Conservation (phyloP, 805 yeast genomes). For the Candida boidinii region DNA sequence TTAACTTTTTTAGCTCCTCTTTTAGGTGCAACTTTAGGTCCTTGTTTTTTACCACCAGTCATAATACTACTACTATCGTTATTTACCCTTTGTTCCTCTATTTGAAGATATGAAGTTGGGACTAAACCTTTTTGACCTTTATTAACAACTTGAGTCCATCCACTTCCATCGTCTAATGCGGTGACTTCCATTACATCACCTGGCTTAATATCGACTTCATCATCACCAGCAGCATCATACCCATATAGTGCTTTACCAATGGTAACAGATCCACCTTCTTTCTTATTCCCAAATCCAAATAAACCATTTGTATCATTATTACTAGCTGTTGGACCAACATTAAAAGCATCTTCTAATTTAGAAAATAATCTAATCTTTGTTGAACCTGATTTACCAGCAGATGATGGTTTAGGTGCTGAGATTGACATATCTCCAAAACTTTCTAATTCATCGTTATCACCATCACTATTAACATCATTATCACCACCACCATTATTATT, state of each 20-base stretch:
- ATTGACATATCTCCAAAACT: no score
- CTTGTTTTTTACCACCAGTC: slow-evolving; percentile 32
- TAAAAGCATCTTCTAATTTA: no score
- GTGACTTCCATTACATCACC: slow-evolving; percentile 57
- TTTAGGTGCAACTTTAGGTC: slow-evolving; percentile 77
- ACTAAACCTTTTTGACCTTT: slow-evolving; percentile 60
- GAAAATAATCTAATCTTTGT: no score
- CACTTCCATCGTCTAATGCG: slow-evolving; percentile 78
- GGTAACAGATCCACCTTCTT: not conserved
- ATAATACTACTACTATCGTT: slow-evolving; percentile 4
- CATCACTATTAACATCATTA: slow-evolving; percentile 8
- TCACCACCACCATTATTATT: slow-evolving; percentile 1
- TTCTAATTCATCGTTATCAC: slow-evolving; percentile 14
- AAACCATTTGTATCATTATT: no score
- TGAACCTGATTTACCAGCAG: no score
- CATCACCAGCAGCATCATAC: slow-evolving; percentile 63
- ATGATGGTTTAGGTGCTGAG: no score
- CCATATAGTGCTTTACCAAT: slow-evolving; percentile 47
- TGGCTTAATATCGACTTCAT: slow-evolving; percentile 54
- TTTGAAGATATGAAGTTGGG: slow-evolving; percentile 71
- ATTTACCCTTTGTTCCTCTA: slow-evolving; percentile 16
- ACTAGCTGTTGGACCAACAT: no score
- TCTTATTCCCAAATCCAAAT: no score
- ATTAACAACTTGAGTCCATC: slow-evolving; percentile 76
- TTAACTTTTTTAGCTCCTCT: slow-evolving; percentile 59